Percentiles rank a stretch among this genome's conserved stretches.
Conservation (phyloP, 2,329 filamentous ascomycete genomes). For the Penicillium freii region DNA sequence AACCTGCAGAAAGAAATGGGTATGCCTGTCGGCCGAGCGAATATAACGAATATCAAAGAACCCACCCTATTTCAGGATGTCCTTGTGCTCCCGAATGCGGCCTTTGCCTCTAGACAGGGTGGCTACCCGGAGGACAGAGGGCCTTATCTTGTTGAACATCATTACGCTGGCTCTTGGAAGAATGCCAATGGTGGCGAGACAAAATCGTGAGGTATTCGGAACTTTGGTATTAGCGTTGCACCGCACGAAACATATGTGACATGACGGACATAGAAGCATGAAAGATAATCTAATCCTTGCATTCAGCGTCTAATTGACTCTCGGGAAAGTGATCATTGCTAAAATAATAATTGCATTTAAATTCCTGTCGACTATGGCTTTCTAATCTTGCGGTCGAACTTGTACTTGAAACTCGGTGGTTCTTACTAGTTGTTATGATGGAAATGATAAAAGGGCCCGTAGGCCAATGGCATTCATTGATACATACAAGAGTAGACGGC, state of each 20-base stretch:
- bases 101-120: slow-evolving; percentile 13
- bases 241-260: not conserved
- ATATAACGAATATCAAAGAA: slow-evolving; percentile 7
- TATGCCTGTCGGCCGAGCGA: not conserved
- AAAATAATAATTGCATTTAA: not conserved
- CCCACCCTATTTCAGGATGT: slow-evolving; percentile 15
- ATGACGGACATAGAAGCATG: not conserved
- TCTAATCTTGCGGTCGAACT: not conserved
- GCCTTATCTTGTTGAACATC: slow-evolving; percentile 16
- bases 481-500: no score
- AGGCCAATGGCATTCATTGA: no score
- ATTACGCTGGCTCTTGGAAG: slow-evolving; percentile 22
- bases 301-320: not conserved
- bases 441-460: no score
- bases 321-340: no score
- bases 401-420: no score
- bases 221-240: not conserved
- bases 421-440: no score
- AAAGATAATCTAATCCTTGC: not conserved
- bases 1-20: slow-evolving; percentile 7
- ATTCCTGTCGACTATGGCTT: no score
- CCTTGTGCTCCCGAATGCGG: slow-evolving; percentile 15
- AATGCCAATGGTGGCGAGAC: slow-evolving; percentile 10
- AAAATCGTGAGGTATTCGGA: not conserved
- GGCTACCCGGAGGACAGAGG: slow-evolving; percentile 11